Conservation (phyloP, 805 yeast species). For the Torulaspora gathmanii region DNA sequence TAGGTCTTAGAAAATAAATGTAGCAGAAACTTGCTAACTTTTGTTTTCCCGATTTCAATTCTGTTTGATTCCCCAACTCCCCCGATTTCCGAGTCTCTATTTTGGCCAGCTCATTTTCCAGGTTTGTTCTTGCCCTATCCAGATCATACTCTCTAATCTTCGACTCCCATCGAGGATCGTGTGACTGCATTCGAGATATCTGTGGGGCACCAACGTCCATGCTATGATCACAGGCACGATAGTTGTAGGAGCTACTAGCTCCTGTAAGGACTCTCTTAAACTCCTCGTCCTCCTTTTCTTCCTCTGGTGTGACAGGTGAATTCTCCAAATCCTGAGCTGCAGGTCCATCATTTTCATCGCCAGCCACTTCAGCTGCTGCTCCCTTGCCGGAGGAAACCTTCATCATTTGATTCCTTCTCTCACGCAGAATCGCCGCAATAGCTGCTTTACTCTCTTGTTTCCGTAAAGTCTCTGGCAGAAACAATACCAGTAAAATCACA, state of each 20-base stretch:
- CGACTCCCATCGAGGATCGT: conserved; percentile 18
- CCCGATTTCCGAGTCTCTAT: conserved; percentile 12
- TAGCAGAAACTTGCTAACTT: conserved; percentile 36
- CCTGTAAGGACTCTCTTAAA: conserved; percentile 19
- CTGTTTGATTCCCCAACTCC: neutral
- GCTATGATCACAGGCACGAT: conserved; percentile 19
- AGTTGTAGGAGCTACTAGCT: conserved; percentile 17
- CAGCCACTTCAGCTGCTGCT: conserved; percentile 3
- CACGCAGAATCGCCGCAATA: conserved; percentile 43
- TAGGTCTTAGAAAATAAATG: conserved; percentile 52
- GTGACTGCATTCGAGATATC: conserved; percentile 21
- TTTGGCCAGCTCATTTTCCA: conserved; percentile 26
- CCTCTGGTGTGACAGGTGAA: neutral
- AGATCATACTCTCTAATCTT: conserved; percentile 25
- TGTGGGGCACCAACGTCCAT: conserved; percentile 28
- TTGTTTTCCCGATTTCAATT: conserved; percentile 1
- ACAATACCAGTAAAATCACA: conserved; percentile 45
- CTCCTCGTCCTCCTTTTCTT: conserved; percentile 7
- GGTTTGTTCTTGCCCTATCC: conserved; percentile 22
- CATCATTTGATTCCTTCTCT: conserved; percentile 29
- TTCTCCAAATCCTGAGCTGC: neutral
- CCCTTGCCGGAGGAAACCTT: neutral
- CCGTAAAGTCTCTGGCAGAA: conserved; percentile 74
- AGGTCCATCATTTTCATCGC: conserved; percentile 5
- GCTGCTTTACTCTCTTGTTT: conserved; percentile 49